Percentiles rank a stretch among this genome's conserved stretches.
These are phyloP conservation scores for Phycomyces nitens DNA, from an alignment of 192 early-diverging fungal genomes.

Conservation along the genomic window DNA sequence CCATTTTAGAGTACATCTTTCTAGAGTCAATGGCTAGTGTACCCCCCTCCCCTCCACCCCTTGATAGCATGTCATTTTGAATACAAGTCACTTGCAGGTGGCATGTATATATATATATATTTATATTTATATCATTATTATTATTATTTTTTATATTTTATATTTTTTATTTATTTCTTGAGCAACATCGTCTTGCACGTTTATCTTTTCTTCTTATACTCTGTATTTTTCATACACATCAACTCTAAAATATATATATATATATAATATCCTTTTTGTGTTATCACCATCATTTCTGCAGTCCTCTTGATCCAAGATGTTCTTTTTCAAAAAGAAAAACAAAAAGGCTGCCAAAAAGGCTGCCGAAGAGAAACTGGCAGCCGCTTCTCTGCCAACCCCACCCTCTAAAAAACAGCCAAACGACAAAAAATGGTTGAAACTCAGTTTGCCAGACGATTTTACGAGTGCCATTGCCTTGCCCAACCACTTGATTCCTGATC, in stretches of 20 bases:
- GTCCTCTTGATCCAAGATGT: background rate
- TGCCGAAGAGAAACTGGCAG: background rate
- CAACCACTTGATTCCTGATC: background rate
- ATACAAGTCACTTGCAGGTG: background rate
- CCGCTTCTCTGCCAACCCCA: background rate
- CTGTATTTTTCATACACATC: background rate
- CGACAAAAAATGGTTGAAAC: background rate
- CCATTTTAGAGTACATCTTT: too few relatives aligned
- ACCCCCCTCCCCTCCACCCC: background rate
- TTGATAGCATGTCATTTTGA: background rate
- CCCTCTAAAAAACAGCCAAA: background rate
- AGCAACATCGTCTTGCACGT: background rate
- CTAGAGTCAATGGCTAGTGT: background rate
- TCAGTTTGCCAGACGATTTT: background rate
- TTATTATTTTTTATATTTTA: too few relatives aligned
- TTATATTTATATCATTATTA: too few relatives aligned
- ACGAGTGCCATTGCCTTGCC: background rate
- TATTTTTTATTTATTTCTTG: background rate
- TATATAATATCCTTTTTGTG: background rate
- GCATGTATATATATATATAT: background rate
- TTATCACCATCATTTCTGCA: background rate
- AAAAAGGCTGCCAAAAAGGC: conserved; percentile 1
- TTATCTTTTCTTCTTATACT: background rate
- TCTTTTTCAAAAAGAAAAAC: background rate
- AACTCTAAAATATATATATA: background rate